These are phyloP conservation scores for Calonectria leucothoes DNA, from an alignment of 2,329 filamentous ascomycete species.

Conservation along the genomic window DNA sequence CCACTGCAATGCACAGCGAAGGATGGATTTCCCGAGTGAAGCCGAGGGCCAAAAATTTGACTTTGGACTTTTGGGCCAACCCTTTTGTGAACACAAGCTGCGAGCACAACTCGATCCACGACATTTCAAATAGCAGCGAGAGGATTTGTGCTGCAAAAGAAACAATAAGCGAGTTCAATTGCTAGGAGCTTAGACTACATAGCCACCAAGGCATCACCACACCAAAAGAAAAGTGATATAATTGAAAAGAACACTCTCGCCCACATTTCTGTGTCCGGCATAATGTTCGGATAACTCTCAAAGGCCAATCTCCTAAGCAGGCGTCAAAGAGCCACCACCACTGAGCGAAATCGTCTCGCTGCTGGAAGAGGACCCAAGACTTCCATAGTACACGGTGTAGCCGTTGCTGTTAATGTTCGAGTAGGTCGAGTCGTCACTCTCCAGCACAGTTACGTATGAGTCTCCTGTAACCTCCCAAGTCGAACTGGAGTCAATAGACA, in stretches of 20 bases:
- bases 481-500: conserved; percentile 7
- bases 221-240: not conserved
- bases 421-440: conserved; percentile 4
- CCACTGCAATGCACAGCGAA: not conserved
- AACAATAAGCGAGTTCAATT: not conserved
- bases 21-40: not conserved
- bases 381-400: conserved; percentile 6
- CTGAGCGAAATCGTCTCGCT: conserved; percentile 6
- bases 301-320: not conserved
- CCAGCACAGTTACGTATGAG: conserved; percentile 7
- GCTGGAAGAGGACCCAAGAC: conserved; percentile 1
- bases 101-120: not conserved
- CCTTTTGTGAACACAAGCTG: not conserved
- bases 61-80: not conserved
- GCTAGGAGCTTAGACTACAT: too few relatives aligned
- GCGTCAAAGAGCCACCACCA: conserved; percentile 12
- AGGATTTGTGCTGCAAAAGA: not conserved
- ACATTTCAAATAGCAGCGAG: not conserved
- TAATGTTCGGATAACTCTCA: too few relatives aligned
- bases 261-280: not conserved
- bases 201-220: not conserved
- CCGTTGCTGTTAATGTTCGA: conserved; percentile 20
- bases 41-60: not conserved
- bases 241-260: not conserved
- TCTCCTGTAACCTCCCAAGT: conserved; percentile 11